Percentiles rank a stretch among this genome's conserved stretches.
phyloP scores from a whole-genome alignment of 352 stramenopile species.

The Globisporangium emineosum region DNA sequence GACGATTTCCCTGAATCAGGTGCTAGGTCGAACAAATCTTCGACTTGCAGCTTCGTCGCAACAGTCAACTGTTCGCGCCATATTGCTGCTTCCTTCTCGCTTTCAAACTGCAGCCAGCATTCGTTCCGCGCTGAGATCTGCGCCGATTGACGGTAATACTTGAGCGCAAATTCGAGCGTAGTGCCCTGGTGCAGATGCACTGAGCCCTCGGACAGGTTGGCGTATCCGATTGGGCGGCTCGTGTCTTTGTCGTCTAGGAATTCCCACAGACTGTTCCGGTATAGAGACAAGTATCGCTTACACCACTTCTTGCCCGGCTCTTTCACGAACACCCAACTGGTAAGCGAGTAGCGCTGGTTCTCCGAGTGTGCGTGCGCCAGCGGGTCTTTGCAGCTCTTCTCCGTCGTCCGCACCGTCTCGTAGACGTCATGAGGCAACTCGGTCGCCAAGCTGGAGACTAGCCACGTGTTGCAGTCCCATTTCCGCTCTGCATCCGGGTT shows the following conservation, averaged over 20 bases:
- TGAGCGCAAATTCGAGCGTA: constrained; percentile 48
- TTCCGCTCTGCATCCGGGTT: constrained; percentile 22
- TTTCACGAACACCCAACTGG: constrained; percentile 62
- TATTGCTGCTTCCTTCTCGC: constrained; percentile 29
- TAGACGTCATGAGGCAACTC: constrained; percentile 63
- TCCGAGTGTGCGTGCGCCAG: constrained; percentile 16
- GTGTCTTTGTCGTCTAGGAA: constrained; percentile 61
- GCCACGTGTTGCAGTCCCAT: constrained; percentile 60
- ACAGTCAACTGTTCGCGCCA: constrained; percentile 40
- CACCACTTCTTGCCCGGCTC: constrained; percentile 61
- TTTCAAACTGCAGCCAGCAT: constrained; percentile 64
- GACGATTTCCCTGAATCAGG: constrained; percentile 34
- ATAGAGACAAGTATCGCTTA: constrained; percentile 64
- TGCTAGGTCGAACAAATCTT: constrained; percentile 66
- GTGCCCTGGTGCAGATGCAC: constrained; percentile 53
- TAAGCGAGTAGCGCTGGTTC: constrained; percentile 23
- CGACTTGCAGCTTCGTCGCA: constrained; percentile 46
- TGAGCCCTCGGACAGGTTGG: constrained; percentile 69
- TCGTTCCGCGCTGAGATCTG: constrained; percentile 47
- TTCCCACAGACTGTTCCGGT: constrained; percentile 74
- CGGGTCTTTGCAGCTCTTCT: constrained; percentile 28
- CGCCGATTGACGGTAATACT: constrained; percentile 54
- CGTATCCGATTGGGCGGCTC: constrained; percentile 65
- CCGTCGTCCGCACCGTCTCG: constrained; percentile 35
- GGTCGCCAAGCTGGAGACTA: constrained; percentile 62